Evolutionary conservation across 352 stramenopile genomes (phyloP).

Genomic region (Phytophthora pistaciae): DNA sequence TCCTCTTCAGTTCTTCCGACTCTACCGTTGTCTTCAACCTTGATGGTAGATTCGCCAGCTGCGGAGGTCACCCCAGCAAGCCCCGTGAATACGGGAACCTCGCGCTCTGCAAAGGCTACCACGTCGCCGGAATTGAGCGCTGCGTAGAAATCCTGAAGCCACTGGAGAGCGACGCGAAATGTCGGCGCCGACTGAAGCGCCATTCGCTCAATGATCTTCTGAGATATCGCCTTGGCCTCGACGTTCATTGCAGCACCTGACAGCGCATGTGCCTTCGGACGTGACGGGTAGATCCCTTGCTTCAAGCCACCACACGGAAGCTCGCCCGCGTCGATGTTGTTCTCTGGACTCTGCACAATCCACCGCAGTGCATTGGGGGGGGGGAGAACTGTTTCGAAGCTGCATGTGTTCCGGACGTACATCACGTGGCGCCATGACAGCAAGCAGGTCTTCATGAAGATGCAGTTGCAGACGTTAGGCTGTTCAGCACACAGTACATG

Average conservation of each 20-base stretch:
- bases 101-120: not conserved
- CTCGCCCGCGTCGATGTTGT: not conserved
- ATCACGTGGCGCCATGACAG: not conserved
- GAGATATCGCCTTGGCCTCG: not conserved
- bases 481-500: too few relatives aligned
- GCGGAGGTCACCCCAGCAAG: not conserved
- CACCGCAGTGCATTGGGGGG: not conserved
- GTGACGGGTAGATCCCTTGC: not conserved
- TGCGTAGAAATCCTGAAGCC: conserved; percentile 17
- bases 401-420: not conserved
- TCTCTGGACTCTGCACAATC: not conserved
- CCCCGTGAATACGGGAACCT: not conserved
- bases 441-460: not conserved
- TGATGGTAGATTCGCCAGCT: not conserved
- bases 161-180: conserved; percentile 4
- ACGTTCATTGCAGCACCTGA: conserved; percentile 7
- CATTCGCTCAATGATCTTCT: conserved; percentile 14
- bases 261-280: not conserved
- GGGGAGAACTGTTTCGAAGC: not conserved
- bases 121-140: not conserved
- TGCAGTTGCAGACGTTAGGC: too few relatives aligned
- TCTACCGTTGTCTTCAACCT: not conserved
- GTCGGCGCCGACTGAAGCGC: conserved; percentile 17
- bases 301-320: not conserved
- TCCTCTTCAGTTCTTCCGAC: not conserved